A percentile compares a stretch with the other conserved stretches of the same genome.
Evolutionary conservation across 148 eudicot species (phyloP).

Genomic region (Cornus kousa): DNA sequence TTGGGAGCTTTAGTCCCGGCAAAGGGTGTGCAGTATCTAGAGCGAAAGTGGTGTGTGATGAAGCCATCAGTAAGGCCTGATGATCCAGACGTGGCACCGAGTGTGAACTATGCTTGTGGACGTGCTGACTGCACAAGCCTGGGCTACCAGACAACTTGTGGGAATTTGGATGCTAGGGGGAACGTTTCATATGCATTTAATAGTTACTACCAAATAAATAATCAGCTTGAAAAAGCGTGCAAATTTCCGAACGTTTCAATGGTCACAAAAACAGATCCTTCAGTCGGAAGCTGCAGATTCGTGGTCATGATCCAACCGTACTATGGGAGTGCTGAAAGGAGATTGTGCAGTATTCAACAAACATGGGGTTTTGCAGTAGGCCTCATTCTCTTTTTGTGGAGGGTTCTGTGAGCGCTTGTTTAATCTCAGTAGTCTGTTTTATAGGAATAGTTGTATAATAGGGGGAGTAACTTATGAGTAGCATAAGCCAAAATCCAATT

Average conservation of each 20-base stretch:
- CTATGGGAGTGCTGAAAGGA: constrained; percentile 33
- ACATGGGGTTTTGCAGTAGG: constrained; percentile 12
- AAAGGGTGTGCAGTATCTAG: constrained; percentile 46
- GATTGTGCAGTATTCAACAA: constrained; percentile 8
- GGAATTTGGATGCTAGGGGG: constrained; percentile 54
- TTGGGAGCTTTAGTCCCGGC: constrained; percentile 43
- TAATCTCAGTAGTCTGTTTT: background rate
- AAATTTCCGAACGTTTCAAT: constrained; percentile 56
- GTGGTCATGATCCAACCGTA: constrained; percentile 59
- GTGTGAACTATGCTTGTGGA: constrained; percentile 84
- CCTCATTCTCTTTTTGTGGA: constrained; percentile 20
- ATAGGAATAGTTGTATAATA: background rate
- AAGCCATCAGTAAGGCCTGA: constrained; percentile 54
- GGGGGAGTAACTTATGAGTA: background rate
- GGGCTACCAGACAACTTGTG: constrained; percentile 73
- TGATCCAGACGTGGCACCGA: constrained; percentile 53
- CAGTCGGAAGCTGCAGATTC: constrained; percentile 56
- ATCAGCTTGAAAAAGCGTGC: constrained; percentile 78
- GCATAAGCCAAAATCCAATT: background rate
- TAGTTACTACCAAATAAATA: constrained; percentile 72
- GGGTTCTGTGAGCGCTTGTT: constrained; percentile 12
- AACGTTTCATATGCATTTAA: constrained; percentile 82
- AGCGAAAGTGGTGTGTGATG: constrained; percentile 76
- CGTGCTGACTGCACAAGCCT: constrained; percentile 82
- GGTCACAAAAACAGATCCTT: constrained; percentile 61